These are phyloP conservation scores for Ascochyta viciae-villosae DNA, from an alignment of 2,329 filamentous ascomycete species.

Conservation along the genomic window DNA sequence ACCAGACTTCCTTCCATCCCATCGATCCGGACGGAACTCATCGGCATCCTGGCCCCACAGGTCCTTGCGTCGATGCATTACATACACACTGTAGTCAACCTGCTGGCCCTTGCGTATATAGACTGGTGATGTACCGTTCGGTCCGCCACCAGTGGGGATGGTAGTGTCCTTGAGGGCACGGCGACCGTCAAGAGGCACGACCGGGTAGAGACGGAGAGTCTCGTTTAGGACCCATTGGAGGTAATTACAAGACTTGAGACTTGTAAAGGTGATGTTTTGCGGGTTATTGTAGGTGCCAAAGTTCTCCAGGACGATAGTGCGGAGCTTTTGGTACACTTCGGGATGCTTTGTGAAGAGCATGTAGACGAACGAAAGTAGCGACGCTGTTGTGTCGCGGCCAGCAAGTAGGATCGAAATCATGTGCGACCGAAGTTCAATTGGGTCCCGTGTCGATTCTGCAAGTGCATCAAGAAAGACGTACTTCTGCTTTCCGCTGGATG, in stretches of 20 bases:
- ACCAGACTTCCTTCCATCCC: conserved; percentile 40
- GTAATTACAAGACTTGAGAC: conserved; percentile 42
- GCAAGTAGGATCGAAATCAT: conserved; percentile 82
- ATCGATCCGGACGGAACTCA: conserved; percentile 46
- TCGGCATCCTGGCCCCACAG: conserved; percentile 48
- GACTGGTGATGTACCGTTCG: conserved; percentile 43
- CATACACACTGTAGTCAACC: conserved; percentile 39
- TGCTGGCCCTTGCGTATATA: conserved; percentile 39
- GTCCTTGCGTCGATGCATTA: conserved; percentile 46
- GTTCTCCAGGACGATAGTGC: conserved; percentile 45
- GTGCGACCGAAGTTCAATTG: conserved; percentile 78
- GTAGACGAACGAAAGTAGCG: conserved; percentile 77
- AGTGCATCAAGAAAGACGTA: conserved; percentile 88
- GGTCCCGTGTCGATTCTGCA: conserved; percentile 73
- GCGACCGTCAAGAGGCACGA: conserved; percentile 43
- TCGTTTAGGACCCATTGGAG: conserved; percentile 46
- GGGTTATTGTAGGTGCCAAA: conserved; percentile 53
- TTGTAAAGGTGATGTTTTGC: conserved; percentile 50
- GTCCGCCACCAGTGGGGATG: conserved; percentile 46
- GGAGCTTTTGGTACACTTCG: conserved; percentile 41
- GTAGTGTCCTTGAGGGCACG: conserved; percentile 42
- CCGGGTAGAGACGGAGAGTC: conserved; percentile 43
- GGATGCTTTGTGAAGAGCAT: conserved; percentile 48
- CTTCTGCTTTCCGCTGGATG: conserved; percentile 26
- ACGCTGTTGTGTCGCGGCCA: conserved; percentile 85